Evolutionary conservation across 805 yeast genomes (phyloP).

Genomic region (Brettanomyces naardenensis): DNA sequence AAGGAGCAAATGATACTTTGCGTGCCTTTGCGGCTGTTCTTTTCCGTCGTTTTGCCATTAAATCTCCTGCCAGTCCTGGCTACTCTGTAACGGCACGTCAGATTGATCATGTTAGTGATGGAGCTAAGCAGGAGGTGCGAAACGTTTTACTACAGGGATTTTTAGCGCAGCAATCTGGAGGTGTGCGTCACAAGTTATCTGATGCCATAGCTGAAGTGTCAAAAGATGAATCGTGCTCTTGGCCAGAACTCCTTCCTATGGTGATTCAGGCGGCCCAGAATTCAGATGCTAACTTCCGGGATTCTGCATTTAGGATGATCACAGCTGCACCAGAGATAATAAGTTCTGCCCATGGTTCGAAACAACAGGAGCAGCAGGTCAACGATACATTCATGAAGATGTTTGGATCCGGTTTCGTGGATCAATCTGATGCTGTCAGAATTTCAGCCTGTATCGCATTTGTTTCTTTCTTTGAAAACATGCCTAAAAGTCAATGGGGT

Average conservation of each 20-base stretch:
- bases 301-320: constrained; percentile 84
- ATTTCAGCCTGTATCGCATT: constrained; percentile 90
- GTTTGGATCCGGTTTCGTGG: constrained; percentile 76
- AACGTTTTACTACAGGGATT: constrained; percentile 66
- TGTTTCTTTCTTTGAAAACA: constrained; percentile 76
- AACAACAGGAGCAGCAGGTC: constrained; percentile 7
- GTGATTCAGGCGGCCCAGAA: constrained; percentile 51
- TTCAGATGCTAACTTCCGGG: constrained; percentile 62
- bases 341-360: constrained; percentile 33
- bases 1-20: constrained; percentile 50
- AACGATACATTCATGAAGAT: constrained; percentile 49
- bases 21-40: constrained; percentile 78
- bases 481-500: constrained; percentile 77
- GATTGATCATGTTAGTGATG: constrained; percentile 57
- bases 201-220: constrained; percentile 95
- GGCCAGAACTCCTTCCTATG: constrained; percentile 78
- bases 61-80: constrained; percentile 61
- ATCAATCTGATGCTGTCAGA: constrained; percentile 72
- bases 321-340: constrained; percentile 77
- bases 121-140: constrained; percentile 56
- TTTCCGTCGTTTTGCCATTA: constrained; percentile 78
- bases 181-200: constrained; percentile 82
- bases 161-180: constrained; percentile 54
- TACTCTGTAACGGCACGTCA: constrained; percentile 66
- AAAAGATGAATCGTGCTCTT: constrained; percentile 49